Evolutionary conservation across 306 rosid species (phyloP).

Genomic region (Cucurbita ficifolia): DNA sequence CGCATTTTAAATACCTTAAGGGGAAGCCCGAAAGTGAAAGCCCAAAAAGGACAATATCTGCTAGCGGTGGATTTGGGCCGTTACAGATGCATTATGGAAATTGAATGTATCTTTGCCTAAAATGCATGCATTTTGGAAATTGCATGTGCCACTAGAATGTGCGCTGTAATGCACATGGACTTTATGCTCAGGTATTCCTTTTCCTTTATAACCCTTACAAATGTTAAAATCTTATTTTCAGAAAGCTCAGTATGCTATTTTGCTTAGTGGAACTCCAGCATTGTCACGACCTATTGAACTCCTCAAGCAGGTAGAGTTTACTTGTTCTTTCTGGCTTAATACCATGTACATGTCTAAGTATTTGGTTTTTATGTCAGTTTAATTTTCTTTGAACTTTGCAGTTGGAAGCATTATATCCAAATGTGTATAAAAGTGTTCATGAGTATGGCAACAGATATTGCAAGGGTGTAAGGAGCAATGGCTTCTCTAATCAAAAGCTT

Average conservation of each 20-base stretch:
- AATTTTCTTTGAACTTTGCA: constrained; percentile 21
- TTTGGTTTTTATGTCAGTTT: constrained; percentile 8
- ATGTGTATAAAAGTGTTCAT: constrained; percentile 67
- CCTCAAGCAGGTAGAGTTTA: constrained; percentile 56
- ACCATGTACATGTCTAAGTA: constrained; percentile 2
- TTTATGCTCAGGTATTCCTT: background rate
- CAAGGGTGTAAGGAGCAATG: constrained; percentile 78
- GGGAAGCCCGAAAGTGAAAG: too few relatives aligned
- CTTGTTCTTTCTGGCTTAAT: background rate
- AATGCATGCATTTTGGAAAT: background rate
- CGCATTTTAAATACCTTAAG: too few relatives aligned
- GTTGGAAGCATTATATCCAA: constrained; percentile 96
- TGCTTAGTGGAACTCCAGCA: constrained; percentile 98
- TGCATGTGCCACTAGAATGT: background rate
- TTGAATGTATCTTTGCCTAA: background rate
- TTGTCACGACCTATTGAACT: constrained; percentile 91
- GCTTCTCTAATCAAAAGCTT: constrained; percentile 5
- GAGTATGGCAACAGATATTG: constrained; percentile 90
- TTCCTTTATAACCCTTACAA: background rate
- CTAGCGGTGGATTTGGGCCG: too few relatives aligned
- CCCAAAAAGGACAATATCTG: too few relatives aligned
- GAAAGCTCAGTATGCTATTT: constrained; percentile 77
- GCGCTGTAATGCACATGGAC: background rate
- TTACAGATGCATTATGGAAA: background rate
- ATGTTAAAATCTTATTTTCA: constrained; percentile 16